Percentiles rank a stretch among this genome's conserved stretches.
Evolutionary conservation across 2,329 filamentous ascomycete genomes (phyloP).

Genomic region (Nigrograna mackinnonii): DNA sequence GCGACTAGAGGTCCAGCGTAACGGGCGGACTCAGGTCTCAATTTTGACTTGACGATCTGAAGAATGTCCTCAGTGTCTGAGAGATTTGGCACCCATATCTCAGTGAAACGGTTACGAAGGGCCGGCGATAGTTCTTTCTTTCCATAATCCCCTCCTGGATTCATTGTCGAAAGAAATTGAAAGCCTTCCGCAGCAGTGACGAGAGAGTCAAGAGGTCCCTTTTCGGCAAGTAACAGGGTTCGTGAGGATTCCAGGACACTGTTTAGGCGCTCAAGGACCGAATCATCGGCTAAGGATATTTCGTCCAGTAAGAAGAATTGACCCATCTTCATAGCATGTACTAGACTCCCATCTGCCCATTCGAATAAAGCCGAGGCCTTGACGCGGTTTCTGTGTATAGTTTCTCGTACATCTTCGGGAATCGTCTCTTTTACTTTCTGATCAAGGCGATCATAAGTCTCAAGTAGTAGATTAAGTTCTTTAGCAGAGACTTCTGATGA

Average conservation of each 20-base stretch:
- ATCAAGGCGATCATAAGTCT: slow-evolving; percentile 60
- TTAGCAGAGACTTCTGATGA: slow-evolving; percentile 5
- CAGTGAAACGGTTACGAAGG: slow-evolving; percentile 92
- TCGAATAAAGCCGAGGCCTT: slow-evolving; percentile 88
- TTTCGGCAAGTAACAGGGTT: slow-evolving; percentile 88
- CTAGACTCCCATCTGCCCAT: slow-evolving; percentile 92
- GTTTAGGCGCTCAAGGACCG: slow-evolving; percentile 93
- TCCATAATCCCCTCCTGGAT: slow-evolving; percentile 96
- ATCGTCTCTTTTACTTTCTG: slow-evolving; percentile 50
- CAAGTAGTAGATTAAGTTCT: slow-evolving; percentile 60
- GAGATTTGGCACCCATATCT: slow-evolving; percentile 95
- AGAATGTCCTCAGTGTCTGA: slow-evolving; percentile 84
- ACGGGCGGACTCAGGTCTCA: slow-evolving; percentile 58
- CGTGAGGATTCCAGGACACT: slow-evolving; percentile 91
- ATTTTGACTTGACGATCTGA: slow-evolving; percentile 81
- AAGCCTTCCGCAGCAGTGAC: slow-evolving; percentile 78
- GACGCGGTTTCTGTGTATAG: slow-evolving; percentile 54
- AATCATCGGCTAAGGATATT: slow-evolving; percentile 96
- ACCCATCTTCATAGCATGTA: slow-evolving; percentile 89
- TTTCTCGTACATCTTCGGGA: slow-evolving; percentile 42
- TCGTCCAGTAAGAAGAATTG: slow-evolving; percentile 95
- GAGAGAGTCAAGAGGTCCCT: slow-evolving; percentile 82
- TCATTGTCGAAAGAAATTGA: slow-evolving; percentile 98
- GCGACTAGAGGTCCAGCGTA: slow-evolving; percentile 73
- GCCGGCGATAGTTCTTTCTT: slow-evolving; percentile 97